A percentile compares a stretch with the other conserved stretches of the same genome.
Conservation (phyloP, 2,329 filamentous ascomycete genomes). For the Passalora sequoiae region DNA sequence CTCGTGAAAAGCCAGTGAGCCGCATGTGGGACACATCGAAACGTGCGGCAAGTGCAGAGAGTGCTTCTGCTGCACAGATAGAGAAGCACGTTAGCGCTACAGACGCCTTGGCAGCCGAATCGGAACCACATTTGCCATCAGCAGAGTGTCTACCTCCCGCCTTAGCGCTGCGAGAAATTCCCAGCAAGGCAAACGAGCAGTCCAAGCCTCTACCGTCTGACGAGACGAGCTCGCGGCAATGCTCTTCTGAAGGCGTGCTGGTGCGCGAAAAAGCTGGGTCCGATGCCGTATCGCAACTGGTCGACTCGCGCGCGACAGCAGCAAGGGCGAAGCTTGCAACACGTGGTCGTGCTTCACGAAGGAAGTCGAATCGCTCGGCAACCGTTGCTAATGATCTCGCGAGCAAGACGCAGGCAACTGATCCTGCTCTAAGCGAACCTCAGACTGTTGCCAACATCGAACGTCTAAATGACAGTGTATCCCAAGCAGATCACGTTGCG, state of each 20-base stretch:
- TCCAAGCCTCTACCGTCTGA: constrained; percentile 13
- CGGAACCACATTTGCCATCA: too few species aligned
- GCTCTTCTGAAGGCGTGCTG: constrained; percentile 25
- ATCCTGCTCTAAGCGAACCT: too few species aligned
- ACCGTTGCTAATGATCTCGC: constrained; percentile 1
- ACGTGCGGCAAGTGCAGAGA: too few species aligned
- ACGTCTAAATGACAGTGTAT: too few species aligned
- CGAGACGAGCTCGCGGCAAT: constrained; percentile 12
- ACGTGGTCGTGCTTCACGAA: constrained; percentile 13
- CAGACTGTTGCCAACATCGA: too few species aligned
- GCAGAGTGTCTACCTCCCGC: too few species aligned
- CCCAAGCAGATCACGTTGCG: background rate
- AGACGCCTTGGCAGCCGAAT: too few species aligned
- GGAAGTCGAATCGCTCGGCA: constrained; percentile 12
- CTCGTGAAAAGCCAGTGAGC: too few species aligned
- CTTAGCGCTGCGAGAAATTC: constrained; percentile 21
- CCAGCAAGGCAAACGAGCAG: constrained; percentile 29
- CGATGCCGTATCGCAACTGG: constrained; percentile 31
- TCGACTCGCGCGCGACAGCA: constrained; percentile 14
- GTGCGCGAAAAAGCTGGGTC: constrained; percentile 35
- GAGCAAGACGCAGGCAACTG: background rate
- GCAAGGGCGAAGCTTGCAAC: constrained; percentile 14
- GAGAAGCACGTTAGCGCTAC: background rate
- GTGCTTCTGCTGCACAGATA: too few species aligned
- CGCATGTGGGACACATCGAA: too few species aligned